Evolutionary conservation across 2,329 filamentous ascomycete genomes (phyloP), one percentile per base, ranked within the genome.

Genomic region (Colletotrichum destructivum): DNA sequence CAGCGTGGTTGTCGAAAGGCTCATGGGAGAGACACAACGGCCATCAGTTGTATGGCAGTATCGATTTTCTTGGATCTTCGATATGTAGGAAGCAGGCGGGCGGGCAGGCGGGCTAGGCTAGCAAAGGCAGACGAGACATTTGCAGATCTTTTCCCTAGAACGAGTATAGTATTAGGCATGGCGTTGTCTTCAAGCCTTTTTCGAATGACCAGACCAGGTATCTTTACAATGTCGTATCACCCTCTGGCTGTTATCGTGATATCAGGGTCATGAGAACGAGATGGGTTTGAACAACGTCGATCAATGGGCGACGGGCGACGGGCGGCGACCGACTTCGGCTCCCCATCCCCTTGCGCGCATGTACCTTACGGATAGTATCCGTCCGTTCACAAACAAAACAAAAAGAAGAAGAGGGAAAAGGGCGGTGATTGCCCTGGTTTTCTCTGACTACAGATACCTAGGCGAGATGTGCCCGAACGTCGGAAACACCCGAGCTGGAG

Each of bases 11-110:
- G 35, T 21, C 21, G 31, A 23, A 11, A 44, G 44, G 21, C 31
- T 59, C 38, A 38, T 23, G 60, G 21, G 61, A 62, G 49, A 63
- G 54, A 23, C 42, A 44, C 15, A 13, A 44, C 49, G 42, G 31
- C 40, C 21, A 57, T 52, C 46, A 15, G 54, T 26, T 49, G 46
- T 62, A 52, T 69, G 52, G 46, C 52, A 63, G 16, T 62, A 64
- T 8, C 60, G 57, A 60, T 64, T 67, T 56, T 67, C 23, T 71
- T 72, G 60, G 54, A 69, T 69, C 31, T 62, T n/a, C 15, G 52
- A 54, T 31, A 38, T 54, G 64, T 35, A 52, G 56, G 1, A 52
- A 55, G 40, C n/a, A 15, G 15, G 46, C 4, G 23, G 21, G 44
- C 8, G 23, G 23, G 59, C 47, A 12, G n/a, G 26, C 21, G 66